Conservation (phyloP, 495 filamentous ascomycete species). For the Parathielavia appendiculata region DNA sequence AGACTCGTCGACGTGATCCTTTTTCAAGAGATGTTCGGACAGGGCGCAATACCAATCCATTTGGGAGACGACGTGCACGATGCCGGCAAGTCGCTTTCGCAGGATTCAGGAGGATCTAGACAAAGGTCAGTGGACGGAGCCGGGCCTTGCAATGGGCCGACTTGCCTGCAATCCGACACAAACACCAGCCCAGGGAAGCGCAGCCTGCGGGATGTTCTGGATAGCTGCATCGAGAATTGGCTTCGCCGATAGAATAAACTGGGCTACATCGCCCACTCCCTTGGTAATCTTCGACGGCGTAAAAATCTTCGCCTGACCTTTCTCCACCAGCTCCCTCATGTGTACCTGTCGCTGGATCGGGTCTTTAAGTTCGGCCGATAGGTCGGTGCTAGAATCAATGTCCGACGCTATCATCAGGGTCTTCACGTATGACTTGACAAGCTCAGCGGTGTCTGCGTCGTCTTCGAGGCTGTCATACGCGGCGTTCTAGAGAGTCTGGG, state of each 20-base stretch:
- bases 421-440: slow-evolving; percentile 23
- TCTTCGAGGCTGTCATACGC: slow-evolving; percentile 25
- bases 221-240: slow-evolving; percentile 19
- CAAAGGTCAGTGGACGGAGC: slow-evolving; percentile 4
- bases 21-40: slow-evolving; percentile 23
- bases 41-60: slow-evolving; percentile 37
- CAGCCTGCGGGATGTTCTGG: slow-evolving; percentile 19
- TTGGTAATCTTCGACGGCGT: slow-evolving; percentile 17
- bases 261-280: slow-evolving; percentile 19
- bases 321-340: slow-evolving; percentile 15
- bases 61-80: slow-evolving; percentile 29
- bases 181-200: slow-evolving; percentile 26
- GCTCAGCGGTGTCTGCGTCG: slow-evolving; percentile 14
- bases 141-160: not conserved
- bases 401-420: slow-evolving; percentile 14
- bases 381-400: slow-evolving; percentile 1
- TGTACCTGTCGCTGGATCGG: slow-evolving; percentile 14
- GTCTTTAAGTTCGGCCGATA: slow-evolving; percentile 9
- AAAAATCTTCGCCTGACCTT: slow-evolving; percentile 20
- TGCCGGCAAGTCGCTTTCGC: slow-evolving; percentile 26
- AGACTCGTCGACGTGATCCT: slow-evolving; percentile 1
- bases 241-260: slow-evolving; percentile 21
- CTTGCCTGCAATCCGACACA: slow-evolving; percentile 23
- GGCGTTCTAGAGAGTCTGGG: slow-evolving; percentile 23
- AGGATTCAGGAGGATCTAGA: slow-evolving; percentile 27